phyloP scores from a whole-genome alignment of 495 filamentous ascomycete genomes.

The Penicillium ucsense region DNA sequence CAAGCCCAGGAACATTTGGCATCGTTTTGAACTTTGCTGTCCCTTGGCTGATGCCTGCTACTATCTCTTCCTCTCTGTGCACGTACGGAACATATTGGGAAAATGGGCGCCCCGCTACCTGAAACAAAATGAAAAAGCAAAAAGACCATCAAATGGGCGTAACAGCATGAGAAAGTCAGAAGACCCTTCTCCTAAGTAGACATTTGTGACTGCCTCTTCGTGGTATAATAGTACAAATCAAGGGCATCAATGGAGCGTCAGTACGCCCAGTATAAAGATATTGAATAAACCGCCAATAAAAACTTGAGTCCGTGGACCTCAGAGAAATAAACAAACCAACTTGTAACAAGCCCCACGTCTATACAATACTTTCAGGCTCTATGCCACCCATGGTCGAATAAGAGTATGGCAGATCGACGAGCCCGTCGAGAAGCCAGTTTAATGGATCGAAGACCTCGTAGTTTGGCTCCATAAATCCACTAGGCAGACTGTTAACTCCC shows the following conservation, averaged over 20 bases:
- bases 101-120: too few species aligned
- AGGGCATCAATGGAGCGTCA: slow-evolving; percentile 3
- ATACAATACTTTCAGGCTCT: slow-evolving; percentile 31
- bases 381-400: slow-evolving; percentile 32
- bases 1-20: too few species aligned
- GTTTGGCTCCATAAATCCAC: slow-evolving; percentile 52
- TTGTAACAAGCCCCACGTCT: neutral
- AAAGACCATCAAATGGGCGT: neutral
- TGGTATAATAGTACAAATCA: slow-evolving; percentile 25
- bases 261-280: slow-evolving; percentile 7
- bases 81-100: too few species aligned
- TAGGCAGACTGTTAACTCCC: slow-evolving; percentile 33
- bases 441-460: slow-evolving; percentile 84
- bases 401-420: slow-evolving; percentile 68
- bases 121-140: neutral
- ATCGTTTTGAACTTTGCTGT: too few species aligned
- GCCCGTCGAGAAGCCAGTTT: slow-evolving; percentile 81
- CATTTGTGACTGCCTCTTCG: slow-evolving; percentile 14
- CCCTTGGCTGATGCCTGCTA: too few species aligned
- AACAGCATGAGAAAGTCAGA: neutral
- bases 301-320: neutral
- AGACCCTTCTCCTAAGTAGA: slow-evolving; percentile 5
- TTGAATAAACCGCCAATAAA: slow-evolving; percentile 8
- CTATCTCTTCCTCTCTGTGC: too few species aligned
- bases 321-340: too few species aligned